Base-by-base conservation (phyloP, 2,329 filamentous ascomycete species). In the Verticillium tricorpus region DNA sequence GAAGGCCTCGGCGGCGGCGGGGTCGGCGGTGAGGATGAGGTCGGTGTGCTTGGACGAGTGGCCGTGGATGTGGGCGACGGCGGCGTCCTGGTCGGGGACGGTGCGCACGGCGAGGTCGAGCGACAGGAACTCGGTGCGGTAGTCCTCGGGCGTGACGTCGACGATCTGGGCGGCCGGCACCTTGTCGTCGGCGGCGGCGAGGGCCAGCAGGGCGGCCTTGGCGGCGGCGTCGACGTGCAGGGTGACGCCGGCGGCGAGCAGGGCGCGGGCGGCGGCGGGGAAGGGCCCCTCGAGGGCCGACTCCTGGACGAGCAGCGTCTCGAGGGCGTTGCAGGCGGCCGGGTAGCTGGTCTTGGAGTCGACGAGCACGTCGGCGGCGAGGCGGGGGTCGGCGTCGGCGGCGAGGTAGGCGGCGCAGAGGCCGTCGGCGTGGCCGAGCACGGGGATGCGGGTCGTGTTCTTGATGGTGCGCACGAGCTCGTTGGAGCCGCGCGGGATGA, bases 21-120 rank as follows among this genome's bases (percentile, higher is more conserved):
- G 74, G 31, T 87, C 86, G 5, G 85, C 78, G 0, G 94, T 98
- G 64, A 98, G 77, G 72, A 99, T 96, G 59, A 84, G 87, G 73
- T 99, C 95, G 9, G 95, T 99, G 81, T 99, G 95, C 75, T 96
- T 91, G 14, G 93, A 97, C 59, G 91, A 91, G 78, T 97, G 92
- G 5, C 83, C 78, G 78, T 98, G 98, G 83, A 99, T 96, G 79
- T 99, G 95, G 1, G 82, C 76, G 62, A 97, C 87, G 35, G 93
- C 95, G 57, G 87, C 84, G 58, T 89, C 83, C 39, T 94, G 76
- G 34, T 78, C 80, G 7, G 84, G 74, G 14, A 98, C 88, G 0
- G 89, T 89, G 79, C 93, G 94, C 74, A 99, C 84, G 37, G 94
- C 92, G 25, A 99, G 81, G 19, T 88, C 87, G 57, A 96, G 86